A percentile compares a stretch with the other conserved stretches of the same genome.
Conservation (phyloP, 306 rosid species). For the Pterocarpus santalinus region DNA sequence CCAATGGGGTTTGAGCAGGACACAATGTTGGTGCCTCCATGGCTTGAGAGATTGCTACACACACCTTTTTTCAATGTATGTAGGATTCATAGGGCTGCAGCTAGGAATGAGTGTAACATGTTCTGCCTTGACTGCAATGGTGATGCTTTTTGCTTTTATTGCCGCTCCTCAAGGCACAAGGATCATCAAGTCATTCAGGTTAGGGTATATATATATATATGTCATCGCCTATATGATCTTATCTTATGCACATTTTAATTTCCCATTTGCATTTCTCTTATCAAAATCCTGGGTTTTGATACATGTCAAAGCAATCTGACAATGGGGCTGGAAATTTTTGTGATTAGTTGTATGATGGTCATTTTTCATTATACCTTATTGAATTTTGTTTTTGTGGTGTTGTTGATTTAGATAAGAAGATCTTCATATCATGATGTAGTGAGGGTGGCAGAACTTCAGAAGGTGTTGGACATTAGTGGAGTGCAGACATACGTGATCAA, state of each 20-base stretch:
- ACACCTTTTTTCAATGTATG: constrained; percentile 82
- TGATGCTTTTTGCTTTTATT: constrained; percentile 89
- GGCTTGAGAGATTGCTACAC: constrained; percentile 79
- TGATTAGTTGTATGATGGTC: no score
- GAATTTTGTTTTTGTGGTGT: not conserved
- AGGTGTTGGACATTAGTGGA: constrained; percentile 80
- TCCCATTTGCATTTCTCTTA: not conserved
- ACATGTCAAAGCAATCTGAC: not conserved
- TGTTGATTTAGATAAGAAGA: constrained; percentile 71
- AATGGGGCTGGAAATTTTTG: not conserved
- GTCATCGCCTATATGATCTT: not conserved
- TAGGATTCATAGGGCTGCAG: constrained; percentile 75
- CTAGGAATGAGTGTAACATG: constrained; percentile 92
- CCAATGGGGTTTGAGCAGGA: constrained; percentile 52
- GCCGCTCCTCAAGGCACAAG: constrained; percentile 88
- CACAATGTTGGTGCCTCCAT: constrained; percentile 84
- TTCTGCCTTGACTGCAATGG: constrained; percentile 82
- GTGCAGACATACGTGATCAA: constrained; percentile 95
- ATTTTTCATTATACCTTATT: not conserved
- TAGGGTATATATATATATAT: not conserved
- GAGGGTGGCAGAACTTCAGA: constrained; percentile 80
- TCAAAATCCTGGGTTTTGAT: no score
- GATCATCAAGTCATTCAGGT: constrained; percentile 97
- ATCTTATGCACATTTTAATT: not conserved
- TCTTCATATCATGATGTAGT: constrained; percentile 97